phyloP scores from a whole-genome alignment of 2,329 filamentous ascomycete species.

The Amauroascus niger region DNA sequence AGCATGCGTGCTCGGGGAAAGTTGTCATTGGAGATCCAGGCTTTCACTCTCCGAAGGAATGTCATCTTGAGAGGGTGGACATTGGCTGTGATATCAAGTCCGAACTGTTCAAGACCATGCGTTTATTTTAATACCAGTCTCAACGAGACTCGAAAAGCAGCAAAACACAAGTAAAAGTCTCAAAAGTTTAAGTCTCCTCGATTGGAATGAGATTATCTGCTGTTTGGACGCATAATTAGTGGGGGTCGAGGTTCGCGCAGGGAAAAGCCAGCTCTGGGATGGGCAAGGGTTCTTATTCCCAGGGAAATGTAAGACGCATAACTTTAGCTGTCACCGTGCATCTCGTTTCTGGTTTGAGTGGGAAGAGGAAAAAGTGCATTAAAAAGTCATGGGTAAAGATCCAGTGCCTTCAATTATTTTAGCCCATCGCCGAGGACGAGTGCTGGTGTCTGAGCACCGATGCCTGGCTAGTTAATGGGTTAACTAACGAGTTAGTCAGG shows the following conservation, averaged over 20 bases:
- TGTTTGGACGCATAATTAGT: not conserved
- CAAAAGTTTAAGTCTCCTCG: not conserved
- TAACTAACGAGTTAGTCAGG: not conserved
- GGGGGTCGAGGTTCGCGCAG: not conserved
- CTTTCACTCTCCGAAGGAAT: constrained; percentile 3
- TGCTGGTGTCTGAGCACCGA: not conserved
- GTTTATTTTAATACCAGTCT: not conserved
- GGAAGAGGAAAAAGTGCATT: not conserved
- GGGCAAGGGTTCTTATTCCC: not conserved
- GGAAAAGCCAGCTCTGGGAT: not conserved
- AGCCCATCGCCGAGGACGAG: not conserved
- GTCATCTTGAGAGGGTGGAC: not conserved
- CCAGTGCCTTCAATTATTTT: not conserved
- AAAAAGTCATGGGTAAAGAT: not conserved
- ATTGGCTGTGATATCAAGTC: not conserved
- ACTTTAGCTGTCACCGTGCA: not conserved
- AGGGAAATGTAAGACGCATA: no score
- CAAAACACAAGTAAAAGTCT: not conserved
- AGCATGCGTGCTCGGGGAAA: not conserved
- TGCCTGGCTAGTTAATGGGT: no score
- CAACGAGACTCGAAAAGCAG: not conserved
- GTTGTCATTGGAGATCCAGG: not conserved
- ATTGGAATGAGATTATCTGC: not conserved
- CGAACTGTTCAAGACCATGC: not conserved
- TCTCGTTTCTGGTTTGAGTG: not conserved